Base-by-base conservation (phyloP, 345 rosid species). In the Lepidium didymum region DNA sequence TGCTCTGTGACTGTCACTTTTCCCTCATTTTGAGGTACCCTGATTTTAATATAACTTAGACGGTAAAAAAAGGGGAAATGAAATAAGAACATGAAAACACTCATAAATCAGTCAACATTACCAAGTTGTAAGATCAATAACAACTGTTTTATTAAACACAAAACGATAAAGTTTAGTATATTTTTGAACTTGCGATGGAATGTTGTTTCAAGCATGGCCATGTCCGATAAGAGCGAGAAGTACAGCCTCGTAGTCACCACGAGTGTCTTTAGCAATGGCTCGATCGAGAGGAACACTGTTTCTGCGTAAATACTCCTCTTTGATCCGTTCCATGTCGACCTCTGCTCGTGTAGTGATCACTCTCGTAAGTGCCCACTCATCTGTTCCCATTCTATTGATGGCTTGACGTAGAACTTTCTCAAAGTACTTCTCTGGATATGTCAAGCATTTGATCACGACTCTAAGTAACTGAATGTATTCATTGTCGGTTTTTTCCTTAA, bases 311-410 rank as follows among this genome's bases (percentile, higher is more conserved):
- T 86, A 92, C 64, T 83, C 88, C 77, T 87, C 96, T 77, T 92
- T 89, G 55, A 92, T 92, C 9, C 78, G 81, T 63, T 78, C 81
- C 98, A 92, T 81, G 78, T 92, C 92, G 16, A 86, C 81, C 74
- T 92, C 96, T 13, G 92, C 92, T 67, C 96, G 81, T 9, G 95
- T 87, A 11, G 91, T 75, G 54, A 89, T 81, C 3, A 83, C 95
- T 62, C 98, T 73, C 10, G 92, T 85, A n/a, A 92, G 86, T 36
- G 81, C 92, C 90, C 84, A 77, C 75, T 92, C 96, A 23, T 92
- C 96, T 11, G 98, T 89, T 55, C 98, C 96, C 51, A 79, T 1
- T 77, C 72, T 85, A 68, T 86, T 87, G 81, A 89, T 92, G 70
- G 88, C 85, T 78, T 42, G 74, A 12, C 95, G 82, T 50, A 92